Evolutionary conservation across 345 rosid genomes (phyloP).

Genomic region (Rhodamnia argentea): DNA sequence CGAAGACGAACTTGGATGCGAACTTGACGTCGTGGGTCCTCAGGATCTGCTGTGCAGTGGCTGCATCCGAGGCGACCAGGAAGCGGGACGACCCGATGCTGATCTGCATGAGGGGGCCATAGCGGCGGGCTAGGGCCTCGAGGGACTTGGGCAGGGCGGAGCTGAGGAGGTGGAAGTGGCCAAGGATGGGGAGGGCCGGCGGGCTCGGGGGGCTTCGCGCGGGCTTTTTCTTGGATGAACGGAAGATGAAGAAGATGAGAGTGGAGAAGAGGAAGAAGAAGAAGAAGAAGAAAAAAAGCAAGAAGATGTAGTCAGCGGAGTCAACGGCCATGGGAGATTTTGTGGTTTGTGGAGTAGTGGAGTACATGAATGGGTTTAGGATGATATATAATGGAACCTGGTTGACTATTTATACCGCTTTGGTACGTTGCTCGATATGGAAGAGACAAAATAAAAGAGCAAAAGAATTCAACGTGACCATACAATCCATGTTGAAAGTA

Average conservation of each 20-base stretch:
- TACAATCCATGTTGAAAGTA: background rate
- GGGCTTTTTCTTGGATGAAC: background rate
- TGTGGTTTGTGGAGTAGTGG: background rate
- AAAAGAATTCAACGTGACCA: background rate
- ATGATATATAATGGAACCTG: background rate
- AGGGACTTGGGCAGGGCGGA: constrained; percentile 37
- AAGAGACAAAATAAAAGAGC: background rate
- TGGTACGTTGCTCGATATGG: background rate
- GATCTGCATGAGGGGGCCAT: constrained; percentile 55
- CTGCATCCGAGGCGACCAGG: constrained; percentile 38
- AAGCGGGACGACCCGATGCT: constrained; percentile 25
- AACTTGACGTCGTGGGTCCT: constrained; percentile 43
- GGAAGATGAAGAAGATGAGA: background rate
- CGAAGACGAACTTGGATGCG: constrained; percentile 43
- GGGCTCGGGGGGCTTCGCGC: constrained; percentile 29
- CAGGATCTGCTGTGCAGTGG: constrained; percentile 31
- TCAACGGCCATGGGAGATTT: background rate
- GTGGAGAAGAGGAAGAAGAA: background rate
- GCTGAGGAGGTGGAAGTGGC: constrained; percentile 35
- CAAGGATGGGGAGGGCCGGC: constrained; percentile 29
- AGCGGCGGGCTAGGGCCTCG: constrained; percentile 28
- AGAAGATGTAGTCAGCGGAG: background rate
- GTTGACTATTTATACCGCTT: background rate
- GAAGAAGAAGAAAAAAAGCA: background rate
- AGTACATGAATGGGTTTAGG: background rate